Evolutionary conservation across 2,329 filamentous ascomycete genomes (phyloP), one percentile per base, ranked within the genome.

Genomic region (Cryphonectria parasitica): DNA sequence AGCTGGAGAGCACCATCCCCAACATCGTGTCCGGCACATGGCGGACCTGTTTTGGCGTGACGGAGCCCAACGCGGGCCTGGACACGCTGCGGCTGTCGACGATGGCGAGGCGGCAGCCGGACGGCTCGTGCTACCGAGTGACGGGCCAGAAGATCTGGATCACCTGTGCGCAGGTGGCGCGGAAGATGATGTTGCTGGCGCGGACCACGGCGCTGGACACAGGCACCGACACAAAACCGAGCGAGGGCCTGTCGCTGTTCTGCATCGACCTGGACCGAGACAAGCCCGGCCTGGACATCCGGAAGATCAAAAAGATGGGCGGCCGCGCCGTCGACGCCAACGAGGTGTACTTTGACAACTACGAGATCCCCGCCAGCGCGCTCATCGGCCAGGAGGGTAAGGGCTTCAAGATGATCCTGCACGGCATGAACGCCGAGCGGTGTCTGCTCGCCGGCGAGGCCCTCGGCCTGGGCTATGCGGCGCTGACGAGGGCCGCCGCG

Each of bases 141-240:
- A 88, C 88, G 0, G 93, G 93, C 0, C 92, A 95, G 78, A 97
- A 97, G 82, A 95, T 95, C 68, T 97, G 93, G 93, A 97, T 96
- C 68, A 93, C 92, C 0, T 95, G 89, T 67, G 93, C 93, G 0
- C 92, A 97, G 78, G 91, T 95, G 0, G 93, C 93, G 0, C 86
- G 86, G 4, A 93, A 93, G 76, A 97, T 97, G 93, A 90, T 97
- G 4, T 84, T 97, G 0, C 86, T 97, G 0, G 92, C 92, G 0
- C 88, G 93, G 0, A 97, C 93, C 0, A 93, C 89, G 0, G 87
- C 91, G 0, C 74, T 91, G 0, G 90, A 93, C 66, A 19, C 43
- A 45, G 7, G 17, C 17, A 43, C 41, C 13, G 8, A 22, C 0
- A 82, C 83, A 71, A 94, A 91, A 77, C 87, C 90, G 0, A 92